Base-by-base conservation (phyloP, 805 yeast species). In the Barnettozyma siamensis region DNA sequence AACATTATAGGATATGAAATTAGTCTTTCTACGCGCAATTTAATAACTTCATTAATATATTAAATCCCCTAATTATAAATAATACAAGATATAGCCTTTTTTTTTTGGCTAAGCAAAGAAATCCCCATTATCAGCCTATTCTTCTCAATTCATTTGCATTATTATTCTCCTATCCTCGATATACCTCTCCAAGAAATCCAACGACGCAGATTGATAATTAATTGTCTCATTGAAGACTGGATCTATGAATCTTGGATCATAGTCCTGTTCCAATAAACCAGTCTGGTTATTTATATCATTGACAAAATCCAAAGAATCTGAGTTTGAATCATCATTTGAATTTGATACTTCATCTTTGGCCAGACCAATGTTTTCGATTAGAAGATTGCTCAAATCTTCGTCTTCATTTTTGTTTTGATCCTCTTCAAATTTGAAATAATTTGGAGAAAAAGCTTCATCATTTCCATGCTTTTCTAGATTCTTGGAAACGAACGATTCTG, bases 131-230 rank as follows among this genome's bases (percentile, higher is more conserved):
- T n/a, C n/a, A n/a, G n/a, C n/a, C n/a, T n/a, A n/a, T n/a, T n/a
- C n/a, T n/a, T n/a, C n/a, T 33, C 84, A 6, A 7, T 31, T 39
- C 37, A 45, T 32, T 16, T 46, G 44, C 18, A 53, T 37, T 21
- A 55, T 44, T 11, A 49, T n/a, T 37, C 49, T 49, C 18, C 50
- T 36, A 20, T 56, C 60, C 19, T 49, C 53, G 9, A 41, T 38
- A 16, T 45, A 52, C 32, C 39, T 43, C 19, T 47, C 38, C 28
- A 57, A 7, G 21, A 55, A 47, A 16, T 38, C 37, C 30, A 45
- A 23, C 13, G 42, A 41, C 1, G 54, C 47, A 3, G 33, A 19
- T 12, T 46, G 55, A 41, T 46, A 49, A 11, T 44, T 41, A 17
- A 49, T 29, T 1, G 19, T 12, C 11, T 34, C 38, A 7, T 42